Evolutionary conservation across 2,329 filamentous ascomycete species (phyloP).

Genomic region (Ascochyta pisi): DNA sequence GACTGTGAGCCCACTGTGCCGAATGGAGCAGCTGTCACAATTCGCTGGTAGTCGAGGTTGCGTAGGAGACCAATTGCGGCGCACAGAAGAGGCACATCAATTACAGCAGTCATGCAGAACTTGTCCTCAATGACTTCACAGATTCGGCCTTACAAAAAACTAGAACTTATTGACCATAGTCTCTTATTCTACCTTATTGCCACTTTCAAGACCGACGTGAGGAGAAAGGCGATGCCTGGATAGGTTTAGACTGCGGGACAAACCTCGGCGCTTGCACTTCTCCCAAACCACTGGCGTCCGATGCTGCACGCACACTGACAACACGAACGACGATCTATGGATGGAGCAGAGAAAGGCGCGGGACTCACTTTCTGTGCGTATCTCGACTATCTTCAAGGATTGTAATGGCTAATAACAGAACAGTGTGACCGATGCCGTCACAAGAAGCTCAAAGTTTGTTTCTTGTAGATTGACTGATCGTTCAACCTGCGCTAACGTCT

Average conservation of each 20-base stretch:
- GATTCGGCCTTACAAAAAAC: too few relatives aligned
- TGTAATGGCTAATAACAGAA: slow-evolving; percentile 6
- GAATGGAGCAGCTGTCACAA: too few relatives aligned
- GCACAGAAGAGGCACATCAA: too few relatives aligned
- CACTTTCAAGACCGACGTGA: too few relatives aligned
- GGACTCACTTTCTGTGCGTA: slow-evolving; percentile 23
- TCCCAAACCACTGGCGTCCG: not conserved
- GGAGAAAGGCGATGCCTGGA: not conserved
- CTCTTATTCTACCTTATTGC: too few relatives aligned
- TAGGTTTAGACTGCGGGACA: slow-evolving; percentile 1
- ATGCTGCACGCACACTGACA: slow-evolving; percentile 8
- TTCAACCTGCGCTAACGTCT: not conserved
- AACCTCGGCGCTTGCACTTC: slow-evolving; percentile 1
- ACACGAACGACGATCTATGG: slow-evolving; percentile 20
- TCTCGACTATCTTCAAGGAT: not conserved
- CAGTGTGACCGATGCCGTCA: slow-evolving; percentile 35
- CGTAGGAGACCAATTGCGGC: too few relatives aligned
- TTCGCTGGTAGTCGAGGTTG: too few relatives aligned
- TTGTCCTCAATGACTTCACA: too few relatives aligned
- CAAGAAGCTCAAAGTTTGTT: slow-evolving; percentile 32
- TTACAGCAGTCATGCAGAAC: too few relatives aligned
- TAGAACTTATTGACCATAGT: too few relatives aligned
- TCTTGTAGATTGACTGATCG: not conserved
- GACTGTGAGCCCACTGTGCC: too few relatives aligned
- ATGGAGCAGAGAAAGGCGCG: slow-evolving; percentile 34